Base-by-base conservation (phyloP, 768 basidiomycete species). In the Lentinula guzmanii region DNA sequence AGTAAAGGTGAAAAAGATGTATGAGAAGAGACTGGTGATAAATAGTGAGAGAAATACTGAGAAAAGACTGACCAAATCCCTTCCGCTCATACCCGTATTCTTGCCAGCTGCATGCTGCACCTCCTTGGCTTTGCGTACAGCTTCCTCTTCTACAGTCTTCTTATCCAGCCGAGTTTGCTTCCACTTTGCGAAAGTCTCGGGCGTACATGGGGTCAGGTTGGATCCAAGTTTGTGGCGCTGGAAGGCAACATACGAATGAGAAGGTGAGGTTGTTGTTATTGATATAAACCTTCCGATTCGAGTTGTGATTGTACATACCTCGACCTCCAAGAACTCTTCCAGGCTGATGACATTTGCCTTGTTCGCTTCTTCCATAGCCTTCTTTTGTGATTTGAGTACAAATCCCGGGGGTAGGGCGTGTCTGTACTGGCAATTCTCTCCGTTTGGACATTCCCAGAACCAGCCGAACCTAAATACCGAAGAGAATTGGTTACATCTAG, bases 321-420 rank as follows among this genome's bases (percentile, higher is more conserved):
- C 96, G 54, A 93, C 93, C 76, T 99, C 97, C 61, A 99, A 72
- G 79, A 99, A 99, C 66, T 98, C 97, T 71, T 98, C 97, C 42
- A 99, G 67, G 66, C 91, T 93, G 70, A 99, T 98, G 54, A 80
- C 77, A 61, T 91, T 89, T 4, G 90, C 88, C 74, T 93, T 95
- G 28, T 90, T 93, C 2, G 91, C 93, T 13, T 95, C 95, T 58
- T 94, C 95, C 42, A 85, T 77, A 3, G 93, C 93, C 75, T 98
- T 98, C 76, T 80, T 88, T 75, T 98, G 93, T 3, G 93, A 92
- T 73, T 91, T 97, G 67, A 98, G 85, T 24, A 97, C 89, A 73
- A 97, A 98, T 3, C 96, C 96, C 37, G 96, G 93, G 8, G 96
- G 96, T 11, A 98, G 79, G 0, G 96, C 96, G 70, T 98, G 96